A percentile compares a stretch with the other conserved stretches of the same genome.
Conservation (phyloP, 768 basidiomycete genomes). For the Boletus rubescentipes region DNA sequence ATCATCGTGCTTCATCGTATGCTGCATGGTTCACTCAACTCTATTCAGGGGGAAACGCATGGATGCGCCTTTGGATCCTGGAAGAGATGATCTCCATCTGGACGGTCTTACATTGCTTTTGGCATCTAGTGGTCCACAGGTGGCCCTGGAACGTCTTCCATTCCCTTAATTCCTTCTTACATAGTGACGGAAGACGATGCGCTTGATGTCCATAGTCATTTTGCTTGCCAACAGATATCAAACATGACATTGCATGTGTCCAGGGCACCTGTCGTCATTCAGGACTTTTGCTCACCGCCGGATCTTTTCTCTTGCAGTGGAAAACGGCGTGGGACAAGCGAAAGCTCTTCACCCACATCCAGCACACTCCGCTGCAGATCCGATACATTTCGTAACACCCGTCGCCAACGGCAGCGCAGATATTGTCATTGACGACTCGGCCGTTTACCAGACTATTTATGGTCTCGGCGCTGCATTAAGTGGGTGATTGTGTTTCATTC, state of each 20-base stretch:
- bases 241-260: conserved; percentile 48
- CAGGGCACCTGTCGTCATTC: background rate
- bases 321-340: conserved; percentile 46
- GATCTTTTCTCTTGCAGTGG: conserved; percentile 43
- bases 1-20: background rate
- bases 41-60: background rate
- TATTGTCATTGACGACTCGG: conserved; percentile 56
- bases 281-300: background rate
- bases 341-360: conserved; percentile 31
- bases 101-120: conserved; percentile 4
- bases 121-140: conserved; percentile 18
- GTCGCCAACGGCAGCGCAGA: conserved; percentile 58
- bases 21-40: background rate
- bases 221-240: conserved; percentile 50
- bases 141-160: background rate
- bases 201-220: conserved; percentile 14
- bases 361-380: conserved; percentile 28
- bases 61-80: background rate
- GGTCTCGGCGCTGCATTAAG: conserved; percentile 71
- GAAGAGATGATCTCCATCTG: conserved; percentile 4
- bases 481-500: conserved; percentile 27
- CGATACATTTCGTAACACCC: conserved; percentile 39
- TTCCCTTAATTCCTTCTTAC: conserved; percentile 1
- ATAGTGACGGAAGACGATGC: conserved; percentile 12
- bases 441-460: conserved; percentile 58